Evolutionary conservation across 768 basidiomycete genomes (phyloP), one percentile per base, ranked within the genome.

Genomic region (Tephrocybe rancida): DNA sequence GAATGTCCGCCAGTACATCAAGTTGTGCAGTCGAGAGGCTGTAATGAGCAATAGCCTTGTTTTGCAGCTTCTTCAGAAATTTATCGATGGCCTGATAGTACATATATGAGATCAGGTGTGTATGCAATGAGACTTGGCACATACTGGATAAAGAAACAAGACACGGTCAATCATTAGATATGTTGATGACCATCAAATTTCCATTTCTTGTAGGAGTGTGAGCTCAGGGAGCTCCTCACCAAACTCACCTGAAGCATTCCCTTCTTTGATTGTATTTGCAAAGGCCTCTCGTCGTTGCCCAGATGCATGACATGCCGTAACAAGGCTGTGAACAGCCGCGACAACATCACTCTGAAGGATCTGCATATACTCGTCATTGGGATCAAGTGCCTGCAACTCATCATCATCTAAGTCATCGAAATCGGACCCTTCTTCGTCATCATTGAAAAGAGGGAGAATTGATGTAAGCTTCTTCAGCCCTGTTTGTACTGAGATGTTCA

Each of bases 151-250:
- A 9, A 64, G 58, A 18, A 62, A 53, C 0, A 70, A 44, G 18
- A 64, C 50, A 3, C 64, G 57, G 30, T 67, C 66, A 52, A 69
- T 64, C 69, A 73, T 73, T 1, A 65, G 37, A 29, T 61, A 70
- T 2, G 59, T 70, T 19, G 71, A 68, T 5, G 71, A 72, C 70
- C 67, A 69, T 2, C 66, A 56, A 4, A 60, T 60, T 14, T 70
- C 67, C 3, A 70, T 61, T 44, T 71, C 69, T 13, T 54, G 48
- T 8, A 72, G 39, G 3, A 70, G 51, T 14, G 55, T 32, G 5
- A 67, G 55, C 11, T 50, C 45, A 2, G 41, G 54, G 4, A 67
- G 47, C 1, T 3, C 43, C 11, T 19, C 21, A 21, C 21, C 7
- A 49, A 52, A 29, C 19, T 37, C 8, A 35, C 54, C 57, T 1